These are phyloP conservation scores for Platanthera guangdongensis DNA, from an alignment of 106 monocot species.

Conservation along the genomic window DNA sequence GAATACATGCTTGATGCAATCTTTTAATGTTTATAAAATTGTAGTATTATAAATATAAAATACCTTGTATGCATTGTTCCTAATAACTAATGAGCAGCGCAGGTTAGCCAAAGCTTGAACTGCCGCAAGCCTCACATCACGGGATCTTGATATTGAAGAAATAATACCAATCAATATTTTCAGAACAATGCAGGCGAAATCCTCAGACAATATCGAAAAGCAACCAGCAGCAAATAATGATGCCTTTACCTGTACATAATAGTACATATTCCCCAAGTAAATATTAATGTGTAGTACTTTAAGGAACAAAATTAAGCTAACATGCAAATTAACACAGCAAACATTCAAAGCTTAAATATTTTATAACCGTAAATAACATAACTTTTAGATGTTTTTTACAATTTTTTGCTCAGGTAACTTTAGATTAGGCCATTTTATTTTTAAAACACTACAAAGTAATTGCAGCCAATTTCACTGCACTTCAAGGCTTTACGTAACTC, in stretches of 20 bases:
- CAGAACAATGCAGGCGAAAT: conserved; percentile 61
- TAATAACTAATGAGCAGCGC: conserved; percentile 46
- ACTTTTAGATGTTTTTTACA: neutral
- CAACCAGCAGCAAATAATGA: conserved; percentile 82
- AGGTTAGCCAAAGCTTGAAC: conserved; percentile 57
- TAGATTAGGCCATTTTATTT: neutral
- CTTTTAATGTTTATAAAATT: neutral
- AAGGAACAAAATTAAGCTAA: neutral
- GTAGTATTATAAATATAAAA: neutral
- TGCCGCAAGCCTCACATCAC: conserved; percentile 41
- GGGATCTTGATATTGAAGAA: conserved; percentile 18
- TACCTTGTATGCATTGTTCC: conserved; percentile 68
- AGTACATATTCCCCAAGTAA: neutral
- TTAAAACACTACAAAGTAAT: neutral
- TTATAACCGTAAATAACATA: neutral
- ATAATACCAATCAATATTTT: conserved; percentile 40
- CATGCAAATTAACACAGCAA: neutral
- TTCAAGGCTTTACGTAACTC: neutral
- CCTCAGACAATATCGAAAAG: conserved; percentile 65
- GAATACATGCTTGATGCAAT: neutral
- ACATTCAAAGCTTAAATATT: neutral
- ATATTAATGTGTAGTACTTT: neutral
- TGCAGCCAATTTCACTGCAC: neutral
- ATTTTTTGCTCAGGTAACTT: neutral
- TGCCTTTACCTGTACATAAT: conserved; percentile 56